A percentile compares a stretch with the other conserved stretches of the same genome.
These are phyloP conservation scores for Panellus pusillus DNA, from an alignment of 768 basidiomycete genomes.

Conservation along the genomic window DNA sequence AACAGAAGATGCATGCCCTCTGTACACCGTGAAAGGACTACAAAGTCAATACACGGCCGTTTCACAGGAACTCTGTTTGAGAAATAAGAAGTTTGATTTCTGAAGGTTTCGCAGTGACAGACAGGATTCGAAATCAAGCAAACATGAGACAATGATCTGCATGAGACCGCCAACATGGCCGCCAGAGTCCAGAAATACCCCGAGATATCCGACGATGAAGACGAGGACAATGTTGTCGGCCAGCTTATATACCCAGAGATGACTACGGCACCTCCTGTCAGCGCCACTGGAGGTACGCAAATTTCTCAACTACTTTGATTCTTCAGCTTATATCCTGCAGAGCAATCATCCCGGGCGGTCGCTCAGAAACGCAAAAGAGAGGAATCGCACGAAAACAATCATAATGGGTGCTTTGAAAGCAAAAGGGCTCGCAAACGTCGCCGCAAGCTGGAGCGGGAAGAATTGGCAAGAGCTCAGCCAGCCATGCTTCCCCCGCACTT, in stretches of 20 bases:
- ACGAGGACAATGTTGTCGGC: slow-evolving; percentile 26
- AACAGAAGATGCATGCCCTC: too few species aligned
- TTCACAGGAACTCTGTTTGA: too few species aligned
- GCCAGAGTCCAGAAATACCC: slow-evolving; percentile 25
- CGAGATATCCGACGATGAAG: slow-evolving; percentile 27
- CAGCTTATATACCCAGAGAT: background rate
- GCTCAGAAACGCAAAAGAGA: slow-evolving; percentile 21
- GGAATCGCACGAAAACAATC: background rate
- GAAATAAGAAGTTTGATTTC: too few species aligned
- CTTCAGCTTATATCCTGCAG: background rate
- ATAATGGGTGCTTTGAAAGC: slow-evolving; percentile 1
- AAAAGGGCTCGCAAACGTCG: slow-evolving; percentile 45
- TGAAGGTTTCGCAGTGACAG: too few species aligned
- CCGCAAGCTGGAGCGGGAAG: slow-evolving; percentile 36
- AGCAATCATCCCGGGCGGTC: background rate
- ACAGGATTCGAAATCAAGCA: too few species aligned
- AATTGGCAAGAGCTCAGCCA: slow-evolving; percentile 26
- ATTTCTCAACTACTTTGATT: background rate
- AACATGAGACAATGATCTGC: too few species aligned
- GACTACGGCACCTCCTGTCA: too few species aligned
- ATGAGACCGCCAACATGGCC: slow-evolving; percentile 4
- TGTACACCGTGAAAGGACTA: too few species aligned
- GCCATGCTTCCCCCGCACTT: slow-evolving; percentile 3
- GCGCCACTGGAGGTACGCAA: slow-evolving; percentile 6
- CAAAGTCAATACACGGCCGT: too few species aligned